Evolutionary conservation across 441 rosid genomes (phyloP), one percentile per base, ranked within the genome.

Genomic region (Biscutella laevigata): DNA sequence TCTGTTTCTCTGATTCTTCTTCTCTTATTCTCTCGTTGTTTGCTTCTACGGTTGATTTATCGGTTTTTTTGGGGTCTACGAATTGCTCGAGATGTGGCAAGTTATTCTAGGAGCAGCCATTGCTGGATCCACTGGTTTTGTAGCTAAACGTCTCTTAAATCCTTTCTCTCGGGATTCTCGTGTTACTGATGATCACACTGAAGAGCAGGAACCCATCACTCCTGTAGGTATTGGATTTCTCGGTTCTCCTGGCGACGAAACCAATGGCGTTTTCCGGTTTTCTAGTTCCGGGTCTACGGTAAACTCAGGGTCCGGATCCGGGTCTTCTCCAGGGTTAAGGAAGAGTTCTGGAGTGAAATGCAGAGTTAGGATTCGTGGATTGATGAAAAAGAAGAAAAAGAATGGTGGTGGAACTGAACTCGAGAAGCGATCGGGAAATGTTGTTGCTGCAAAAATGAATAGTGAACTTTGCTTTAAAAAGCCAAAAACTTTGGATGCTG

Each of bases 51-150:
- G 9, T 25, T 9, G 15, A 2, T 53, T 54, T 24, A 4, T 5
- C 16, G 7, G 47, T 34, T 54, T 44, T 41, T 22, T 55, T 15
- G 24, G 61, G 1, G 15, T 32, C 24, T 48, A 39, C 58, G 27
- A 44, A 17, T 59, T 29, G 47, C 21, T 48, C 21, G 42, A 42
- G 44, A 88, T 84, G 96, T 88, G 91, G 96, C 88, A 82, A 59
- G 59, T 74, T 46, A 71, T 88, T 11, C 6, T 88, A 15, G 86
- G 84, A 5, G 94, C 88, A 25, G 91, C 85, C n/a, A 62, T 81
- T 1, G 96, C 94, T 10, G 96, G 91, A 66, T 79, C 88, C 66
- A 79, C 88, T 6, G 61, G 79, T 11, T 42, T 88, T 64, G 64
- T 76, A n/a, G 91, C 91, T 40, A 84, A 74, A 33, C 82, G 74